A percentile compares a stretch with the other conserved stretches of the same genome.
Evolutionary conservation across 352 stramenopile species (phyloP).

Genomic region (Globisporangium radiosum): DNA sequence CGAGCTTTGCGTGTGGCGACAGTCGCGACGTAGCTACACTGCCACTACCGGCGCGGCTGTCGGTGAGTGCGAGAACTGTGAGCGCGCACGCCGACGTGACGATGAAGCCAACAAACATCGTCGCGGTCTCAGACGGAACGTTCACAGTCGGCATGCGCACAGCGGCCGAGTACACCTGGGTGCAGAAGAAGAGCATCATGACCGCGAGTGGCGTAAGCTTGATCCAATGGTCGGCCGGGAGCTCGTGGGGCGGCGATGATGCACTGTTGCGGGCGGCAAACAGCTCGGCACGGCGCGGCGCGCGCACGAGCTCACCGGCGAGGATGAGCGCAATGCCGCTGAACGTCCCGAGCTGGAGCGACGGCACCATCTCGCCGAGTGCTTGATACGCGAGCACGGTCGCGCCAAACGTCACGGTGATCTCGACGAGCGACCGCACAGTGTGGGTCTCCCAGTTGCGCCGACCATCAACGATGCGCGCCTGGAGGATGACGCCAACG

Average conservation of each 20-base stretch:
- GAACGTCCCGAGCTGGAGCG: conserved; percentile 69
- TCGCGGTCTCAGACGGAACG: conserved; percentile 30
- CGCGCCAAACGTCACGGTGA: conserved; percentile 42
- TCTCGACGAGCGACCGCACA: conserved; percentile 52
- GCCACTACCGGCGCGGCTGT: conserved; percentile 6
- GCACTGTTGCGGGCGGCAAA: conserved; percentile 9
- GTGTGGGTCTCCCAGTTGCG: conserved; percentile 61
- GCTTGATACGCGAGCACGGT: conserved; percentile 55
- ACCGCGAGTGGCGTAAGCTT: conserved; percentile 61
- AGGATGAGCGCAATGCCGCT: conserved; percentile 55
- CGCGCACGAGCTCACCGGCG: conserved; percentile 35
- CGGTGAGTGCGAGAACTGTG: conserved; percentile 40
- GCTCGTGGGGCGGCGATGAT: conserved; percentile 9
- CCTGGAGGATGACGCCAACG: conserved; percentile 56
- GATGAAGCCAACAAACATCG: conserved; percentile 42
- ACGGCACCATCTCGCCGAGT: conserved; percentile 50
- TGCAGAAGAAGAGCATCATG: conserved; percentile 57
- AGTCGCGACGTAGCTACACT: conserved; percentile 33
- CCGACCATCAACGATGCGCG: conserved; percentile 59
- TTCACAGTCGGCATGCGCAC: conserved; percentile 26
- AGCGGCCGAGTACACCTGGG: conserved; percentile 40
- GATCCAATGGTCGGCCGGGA: conserved; percentile 69
- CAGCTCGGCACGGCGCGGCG: not conserved
- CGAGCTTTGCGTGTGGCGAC: conserved; percentile 16
- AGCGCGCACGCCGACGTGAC: conserved; percentile 33